Evolutionary conservation across 164 flowering plant genomes (phyloP), one percentile per base, ranked within the genome.

Genomic region (Houttuynia cordata): DNA sequence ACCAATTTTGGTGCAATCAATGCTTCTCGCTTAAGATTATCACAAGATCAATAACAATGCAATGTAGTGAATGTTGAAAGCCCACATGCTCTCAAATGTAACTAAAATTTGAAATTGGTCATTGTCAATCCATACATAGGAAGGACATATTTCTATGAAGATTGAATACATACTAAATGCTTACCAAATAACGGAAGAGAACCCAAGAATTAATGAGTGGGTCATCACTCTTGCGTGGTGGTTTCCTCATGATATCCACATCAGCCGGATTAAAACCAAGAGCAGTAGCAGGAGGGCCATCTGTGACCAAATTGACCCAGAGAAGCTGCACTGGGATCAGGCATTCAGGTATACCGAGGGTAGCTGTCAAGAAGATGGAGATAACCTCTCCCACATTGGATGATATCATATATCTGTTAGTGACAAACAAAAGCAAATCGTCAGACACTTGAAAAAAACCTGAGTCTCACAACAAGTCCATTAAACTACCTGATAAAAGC

Each of bases 211-310:
- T 80, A 37, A 88, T 85, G 18, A 91, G 84, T 40, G 96, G 66
- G 71, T 91, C 98, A 61, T 85, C 74, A 68, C 84, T 85, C 72
- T 75, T 86, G 56, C 96, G 85, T 0, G 98, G 98, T 23, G 96
- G 94, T 72, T 85, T 91, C 61, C 57, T 72, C 98, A 91, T 91
- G 55, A 91, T 83, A 67, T 87, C 92, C 65, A 75, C 77, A 74
- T 91, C 96, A 20, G 94, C 81, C 50, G 98, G 96, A 57, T 88
- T 91, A 66, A 91, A 91, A 51, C 96, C 98, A 57, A 91, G 88
- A 64, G 96, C 98, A 51, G 96, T 88, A 6, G 98, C 98, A 67
- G 98, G 95, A 10, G 98, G 96, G 17, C 96, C 98, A 75, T 91
- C 98, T 8, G 98, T 91, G 34, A 91, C 98, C 74, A 91, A 68